phyloP scores from a whole-genome alignment of 2,329 filamentous ascomycete species.

The Hypoxylon sp. region DNA sequence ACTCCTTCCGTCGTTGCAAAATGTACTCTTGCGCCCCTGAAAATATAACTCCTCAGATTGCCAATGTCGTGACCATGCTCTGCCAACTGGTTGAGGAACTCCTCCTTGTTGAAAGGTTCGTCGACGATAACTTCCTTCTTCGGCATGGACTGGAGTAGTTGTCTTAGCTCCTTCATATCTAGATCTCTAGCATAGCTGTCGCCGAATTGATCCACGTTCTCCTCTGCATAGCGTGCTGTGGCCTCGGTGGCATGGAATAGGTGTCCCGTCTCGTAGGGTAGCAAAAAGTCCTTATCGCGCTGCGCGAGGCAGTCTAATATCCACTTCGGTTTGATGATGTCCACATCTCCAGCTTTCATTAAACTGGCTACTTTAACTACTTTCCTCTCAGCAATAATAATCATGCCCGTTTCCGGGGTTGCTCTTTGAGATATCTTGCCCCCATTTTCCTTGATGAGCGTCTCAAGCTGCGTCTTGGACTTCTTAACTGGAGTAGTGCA shows the following conservation, averaged over 20 bases:
- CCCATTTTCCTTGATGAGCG: slow-evolving; percentile 85
- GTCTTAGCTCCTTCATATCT: slow-evolving; percentile 72
- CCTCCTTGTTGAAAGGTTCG: slow-evolving; percentile 59
- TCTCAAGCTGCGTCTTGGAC: slow-evolving; percentile 83
- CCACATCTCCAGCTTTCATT: slow-evolving; percentile 77
- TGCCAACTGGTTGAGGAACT: slow-evolving; percentile 70
- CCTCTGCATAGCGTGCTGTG: slow-evolving; percentile 67
- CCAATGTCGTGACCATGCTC: slow-evolving; percentile 69
- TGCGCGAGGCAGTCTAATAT: slow-evolving; percentile 83
- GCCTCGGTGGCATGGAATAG: slow-evolving; percentile 78
- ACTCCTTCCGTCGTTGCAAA: slow-evolving; percentile 56
- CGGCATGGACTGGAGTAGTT: slow-evolving; percentile 66
- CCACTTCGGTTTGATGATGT: slow-evolving; percentile 87
- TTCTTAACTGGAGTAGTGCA: slow-evolving; percentile 78
- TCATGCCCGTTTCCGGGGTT: slow-evolving; percentile 71
- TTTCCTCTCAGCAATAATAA: slow-evolving; percentile 85
- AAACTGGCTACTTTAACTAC: slow-evolving; percentile 87
- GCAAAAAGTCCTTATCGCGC: slow-evolving; percentile 71
- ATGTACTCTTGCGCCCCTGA: slow-evolving; percentile 63
- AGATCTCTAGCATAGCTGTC: slow-evolving; percentile 87
- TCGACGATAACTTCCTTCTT: slow-evolving; percentile 59
- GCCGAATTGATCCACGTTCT: slow-evolving; percentile 80
- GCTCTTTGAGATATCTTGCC: slow-evolving; percentile 84
- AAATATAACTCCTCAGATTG: slow-evolving; percentile 67
- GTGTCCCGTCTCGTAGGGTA: slow-evolving; percentile 75